Evolutionary conservation across 2,329 filamentous ascomycete genomes (phyloP), one percentile per base, ranked within the genome.

Genomic region (Colletotrichum lentis): DNA sequence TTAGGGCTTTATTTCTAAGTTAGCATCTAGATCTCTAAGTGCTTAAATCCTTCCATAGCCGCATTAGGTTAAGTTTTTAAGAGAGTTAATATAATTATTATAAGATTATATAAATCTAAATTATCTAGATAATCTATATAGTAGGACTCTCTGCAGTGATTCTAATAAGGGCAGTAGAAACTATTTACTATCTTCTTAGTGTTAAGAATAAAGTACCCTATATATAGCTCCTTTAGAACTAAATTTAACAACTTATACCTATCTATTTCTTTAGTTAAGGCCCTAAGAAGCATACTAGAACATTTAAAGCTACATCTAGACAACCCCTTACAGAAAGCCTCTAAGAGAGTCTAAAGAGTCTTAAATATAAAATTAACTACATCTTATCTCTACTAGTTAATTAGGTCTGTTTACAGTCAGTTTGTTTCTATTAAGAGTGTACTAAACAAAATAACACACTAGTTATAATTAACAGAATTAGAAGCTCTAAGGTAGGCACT

Each of bases 151-250:
- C 24, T 24, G 4, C 4, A 24, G 24, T 24, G 4, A 24, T 24
- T 24, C 24, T 24, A 24, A 24, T 24, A 24, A 27, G 24, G 22
- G 12, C 37, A 11, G 35, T 1, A 6, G 41, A 53, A 60, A 16
- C 8, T 5, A 16, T 14, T 6, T 12, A 54, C 27, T 4, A 10
- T 56, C 2, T n/a, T 22, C 24, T 62, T 49, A 4, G 18, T 8
- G 0, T 6, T 1, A 0, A 1, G 18, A 1, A 56, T 5, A 0
- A 5, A 4, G 16, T 14, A 18, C 7, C 37, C 39, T 1, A 0
- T 5, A 5, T 31, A 56, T 6, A 37, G 39, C 16, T 31, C 18
- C 11, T 12, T 27, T 14, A n/a, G 12, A 4, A 1, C 24, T 24
- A 24, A 4, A 24, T 24, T 24, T 2, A 14, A 2, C 18, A 56